These are phyloP conservation scores for Saturnispora zaruensis DNA, from an alignment of 805 yeast genomes.

Conservation along the genomic window DNA sequence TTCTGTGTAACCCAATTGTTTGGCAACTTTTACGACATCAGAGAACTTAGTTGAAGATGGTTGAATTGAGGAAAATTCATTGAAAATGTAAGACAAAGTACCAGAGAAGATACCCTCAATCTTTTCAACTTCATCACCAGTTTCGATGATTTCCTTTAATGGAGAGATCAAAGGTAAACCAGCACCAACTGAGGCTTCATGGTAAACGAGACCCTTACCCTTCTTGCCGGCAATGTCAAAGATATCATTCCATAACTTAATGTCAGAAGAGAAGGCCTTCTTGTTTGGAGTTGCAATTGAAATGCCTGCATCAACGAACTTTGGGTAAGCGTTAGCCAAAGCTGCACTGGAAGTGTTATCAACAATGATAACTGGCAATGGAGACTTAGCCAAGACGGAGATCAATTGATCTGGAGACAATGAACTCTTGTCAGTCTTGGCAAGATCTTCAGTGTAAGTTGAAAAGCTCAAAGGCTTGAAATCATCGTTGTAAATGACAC, in stretches of 20 bases:
- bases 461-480: constrained; percentile 62
- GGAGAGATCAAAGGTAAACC: constrained; percentile 92
- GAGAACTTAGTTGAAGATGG: constrained; percentile 67
- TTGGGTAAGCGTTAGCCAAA: constrained; percentile 71
- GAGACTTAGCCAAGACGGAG: constrained; percentile 54
- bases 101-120: constrained; percentile 97
- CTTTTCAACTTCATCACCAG: constrained; percentile 88
- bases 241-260: constrained; percentile 68
- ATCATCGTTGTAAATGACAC: constrained; percentile 59
- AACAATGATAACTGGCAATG: constrained; percentile 71
- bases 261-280: constrained; percentile 84
- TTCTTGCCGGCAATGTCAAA: constrained; percentile 46
- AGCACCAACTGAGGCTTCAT: constrained; percentile 98
- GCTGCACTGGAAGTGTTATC: constrained; percentile 88
- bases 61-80: constrained; percentile 72
- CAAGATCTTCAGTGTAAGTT: constrained; percentile 44
- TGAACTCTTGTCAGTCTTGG: constrained; percentile 38
- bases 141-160: constrained; percentile 75
- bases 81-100: constrained; percentile 89
- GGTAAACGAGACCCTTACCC: constrained; percentile 75
- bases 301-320: constrained; percentile 65
- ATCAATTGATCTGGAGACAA: constrained; percentile 52
- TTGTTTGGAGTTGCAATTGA: constrained; percentile 98
- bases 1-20: constrained; percentile 90
- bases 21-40: constrained; percentile 82